Percentiles rank a stretch among this genome's conserved stretches.
Conservation (phyloP, 2,329 filamentous ascomycete genomes). For the Colletotrichum scovillei region DNA sequence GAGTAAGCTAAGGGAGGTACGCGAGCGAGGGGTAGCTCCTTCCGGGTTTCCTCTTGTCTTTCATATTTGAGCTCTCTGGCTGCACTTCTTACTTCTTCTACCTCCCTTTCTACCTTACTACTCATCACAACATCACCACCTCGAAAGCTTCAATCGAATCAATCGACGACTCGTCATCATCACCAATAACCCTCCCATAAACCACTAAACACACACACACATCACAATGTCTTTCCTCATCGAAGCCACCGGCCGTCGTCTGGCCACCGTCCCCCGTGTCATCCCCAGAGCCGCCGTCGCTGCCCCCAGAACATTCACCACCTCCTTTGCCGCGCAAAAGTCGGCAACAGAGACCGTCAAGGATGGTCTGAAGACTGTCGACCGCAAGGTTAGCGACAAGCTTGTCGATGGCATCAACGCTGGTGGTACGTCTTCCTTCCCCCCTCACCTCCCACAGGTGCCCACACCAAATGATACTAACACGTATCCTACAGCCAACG, state of each 20-base stretch:
- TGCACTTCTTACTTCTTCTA: neutral
- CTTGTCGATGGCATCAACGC: constrained; percentile 71
- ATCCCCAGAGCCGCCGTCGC: constrained; percentile 51
- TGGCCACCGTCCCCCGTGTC: constrained; percentile 46
- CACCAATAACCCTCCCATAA: neutral
- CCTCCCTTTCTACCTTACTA: too few species aligned
- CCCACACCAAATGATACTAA: constrained; percentile 14
- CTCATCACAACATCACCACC: neutral
- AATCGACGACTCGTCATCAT: neutral
- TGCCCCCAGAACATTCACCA: constrained; percentile 63
- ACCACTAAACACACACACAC: constrained; percentile 4
- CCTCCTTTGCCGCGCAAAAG: constrained; percentile 57
- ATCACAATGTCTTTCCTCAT: constrained; percentile 65
- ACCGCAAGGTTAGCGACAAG: constrained; percentile 70
- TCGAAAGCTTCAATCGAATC: constrained; percentile 5
- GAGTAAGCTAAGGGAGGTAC: neutral
- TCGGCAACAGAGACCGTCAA: constrained; percentile 66
- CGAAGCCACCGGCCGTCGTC: constrained; percentile 55
- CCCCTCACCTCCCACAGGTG: too few species aligned
- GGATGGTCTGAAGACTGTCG: constrained; percentile 68
- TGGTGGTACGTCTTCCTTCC: constrained; percentile 60
- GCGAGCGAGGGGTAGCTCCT: neutral
- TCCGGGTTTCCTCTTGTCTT: neutral
- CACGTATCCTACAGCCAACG: constrained; percentile 44
- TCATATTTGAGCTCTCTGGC: constrained; percentile 8